Evolutionary conservation across 176 grass and related monocot species (phyloP).

Genomic region (Calamus simplicifolius): DNA sequence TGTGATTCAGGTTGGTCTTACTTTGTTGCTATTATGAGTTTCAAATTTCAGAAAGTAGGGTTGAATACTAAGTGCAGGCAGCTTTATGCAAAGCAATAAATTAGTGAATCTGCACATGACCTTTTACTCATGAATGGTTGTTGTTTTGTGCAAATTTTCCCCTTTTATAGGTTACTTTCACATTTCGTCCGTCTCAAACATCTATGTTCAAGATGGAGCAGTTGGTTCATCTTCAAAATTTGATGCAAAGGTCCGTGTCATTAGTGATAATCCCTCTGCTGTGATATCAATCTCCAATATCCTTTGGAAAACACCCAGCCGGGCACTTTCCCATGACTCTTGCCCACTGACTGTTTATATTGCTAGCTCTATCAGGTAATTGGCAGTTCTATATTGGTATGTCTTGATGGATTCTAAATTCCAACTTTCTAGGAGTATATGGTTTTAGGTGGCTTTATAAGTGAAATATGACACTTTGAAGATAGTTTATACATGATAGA

Average conservation of each 20-base stretch:
- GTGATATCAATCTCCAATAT: slow-evolving; percentile 41
- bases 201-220: slow-evolving; percentile 76
- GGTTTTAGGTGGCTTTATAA: no score
- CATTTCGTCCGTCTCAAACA: slow-evolving; percentile 58
- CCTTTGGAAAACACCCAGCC: slow-evolving; percentile 55
- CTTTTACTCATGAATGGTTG: not conserved
- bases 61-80: no score
- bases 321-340: slow-evolving; percentile 83
- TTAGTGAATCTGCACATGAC: not conserved
- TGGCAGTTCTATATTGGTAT: slow-evolving; percentile 5
- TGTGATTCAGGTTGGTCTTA: no score
- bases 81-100: no score
- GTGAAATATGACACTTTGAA: no score
- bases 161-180: slow-evolving; percentile 64
- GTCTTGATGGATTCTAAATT: not conserved
- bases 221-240: slow-evolving; percentile 60
- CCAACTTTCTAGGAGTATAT: no score
- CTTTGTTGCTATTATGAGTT: no score
- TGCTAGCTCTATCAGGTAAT: slow-evolving; percentile 88
- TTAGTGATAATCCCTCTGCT: slow-evolving; percentile 76
- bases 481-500: no score
- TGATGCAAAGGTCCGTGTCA: slow-evolving; percentile 78
- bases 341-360: slow-evolving; percentile 79
- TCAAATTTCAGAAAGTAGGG: no score
- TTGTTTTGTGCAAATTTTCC: slow-evolving; percentile 6